phyloP scores from a whole-genome alignment of 2,329 filamentous ascomycete species.

The Fusarium xylarioides region DNA sequence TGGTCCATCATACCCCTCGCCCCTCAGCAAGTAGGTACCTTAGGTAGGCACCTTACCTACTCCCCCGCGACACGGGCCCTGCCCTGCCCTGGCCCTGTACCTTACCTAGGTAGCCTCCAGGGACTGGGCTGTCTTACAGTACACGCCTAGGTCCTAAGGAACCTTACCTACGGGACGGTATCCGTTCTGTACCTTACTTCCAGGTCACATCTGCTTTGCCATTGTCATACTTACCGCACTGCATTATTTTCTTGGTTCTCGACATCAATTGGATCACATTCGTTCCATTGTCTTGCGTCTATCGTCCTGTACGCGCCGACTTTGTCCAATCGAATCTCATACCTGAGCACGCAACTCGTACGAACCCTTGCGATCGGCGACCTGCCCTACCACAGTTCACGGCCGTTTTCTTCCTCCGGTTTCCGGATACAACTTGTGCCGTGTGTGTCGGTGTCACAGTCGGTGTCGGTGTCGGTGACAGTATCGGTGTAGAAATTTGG shows the following conservation, averaged over 20 bases:
- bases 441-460: conserved; percentile 24
- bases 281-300: not conserved
- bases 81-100: conserved; percentile 20
- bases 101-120: not conserved
- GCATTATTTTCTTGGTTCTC: not conserved
- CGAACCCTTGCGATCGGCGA: conserved; percentile 28
- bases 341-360: conserved; percentile 14
- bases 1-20: not conserved
- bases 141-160: not conserved
- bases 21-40: not conserved
- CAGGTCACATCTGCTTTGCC: not conserved
- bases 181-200: conserved; percentile 7
- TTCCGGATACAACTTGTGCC: not conserved
- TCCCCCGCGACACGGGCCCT: conserved; percentile 14
- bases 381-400: conserved; percentile 14
- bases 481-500: conserved; percentile 11
- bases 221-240: conserved; percentile 3
- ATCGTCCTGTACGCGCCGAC: conserved; percentile 9
- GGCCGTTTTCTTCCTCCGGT: conserved; percentile 20
- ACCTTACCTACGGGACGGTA: conserved; percentile 14
- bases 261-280: conserved; percentile 21
- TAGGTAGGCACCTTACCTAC: not conserved
- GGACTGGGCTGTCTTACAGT: not conserved
- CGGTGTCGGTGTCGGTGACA: conserved; percentile 22
- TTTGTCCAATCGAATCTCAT: conserved; percentile 12